phyloP scores from a whole-genome alignment of 1,284 basidiomycete genomes.

The Cerioporus squamosus region DNA sequence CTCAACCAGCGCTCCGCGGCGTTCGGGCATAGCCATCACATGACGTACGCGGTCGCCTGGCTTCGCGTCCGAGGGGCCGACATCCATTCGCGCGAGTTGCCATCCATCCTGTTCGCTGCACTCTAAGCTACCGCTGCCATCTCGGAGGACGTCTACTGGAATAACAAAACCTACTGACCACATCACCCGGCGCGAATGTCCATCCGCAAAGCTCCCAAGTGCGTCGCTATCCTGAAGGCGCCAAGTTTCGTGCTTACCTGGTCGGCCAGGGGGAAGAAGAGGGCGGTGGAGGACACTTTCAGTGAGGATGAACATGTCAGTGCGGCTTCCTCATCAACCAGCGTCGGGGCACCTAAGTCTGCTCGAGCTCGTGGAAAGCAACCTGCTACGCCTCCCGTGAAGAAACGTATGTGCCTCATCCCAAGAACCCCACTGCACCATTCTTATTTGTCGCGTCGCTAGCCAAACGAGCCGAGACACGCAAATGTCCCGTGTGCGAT shows the following conservation, averaged over 20 bases:
- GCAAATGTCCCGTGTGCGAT: constrained; percentile 71
- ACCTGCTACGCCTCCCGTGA: constrained; percentile 22
- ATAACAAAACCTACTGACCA: neutral
- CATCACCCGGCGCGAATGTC: constrained; percentile 23
- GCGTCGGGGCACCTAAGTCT: constrained; percentile 1
- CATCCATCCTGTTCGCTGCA: constrained; percentile 26
- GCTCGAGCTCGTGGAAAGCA: constrained; percentile 21
- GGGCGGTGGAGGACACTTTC: constrained; percentile 15
- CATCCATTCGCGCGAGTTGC: constrained; percentile 18
- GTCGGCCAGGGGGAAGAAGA: constrained; percentile 28
- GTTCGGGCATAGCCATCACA: constrained; percentile 2
- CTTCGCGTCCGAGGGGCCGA: constrained; percentile 3
- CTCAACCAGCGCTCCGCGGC: neutral
- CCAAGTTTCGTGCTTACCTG: constrained; percentile 2
- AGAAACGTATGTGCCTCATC: constrained; percentile 32
- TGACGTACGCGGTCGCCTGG: constrained; percentile 6
- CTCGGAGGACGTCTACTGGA: neutral
- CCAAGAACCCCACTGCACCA: neutral
- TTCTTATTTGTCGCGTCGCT: neutral
- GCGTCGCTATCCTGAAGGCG: constrained; percentile 17
- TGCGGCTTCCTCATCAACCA: constrained; percentile 13
- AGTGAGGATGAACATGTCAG: constrained; percentile 16
- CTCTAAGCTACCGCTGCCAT: constrained; percentile 1
- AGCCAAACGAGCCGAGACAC: constrained; percentile 76
- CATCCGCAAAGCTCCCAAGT: constrained; percentile 29